Conservation (phyloP, 441 rosid species). For the Gossypium davidsonii region DNA sequence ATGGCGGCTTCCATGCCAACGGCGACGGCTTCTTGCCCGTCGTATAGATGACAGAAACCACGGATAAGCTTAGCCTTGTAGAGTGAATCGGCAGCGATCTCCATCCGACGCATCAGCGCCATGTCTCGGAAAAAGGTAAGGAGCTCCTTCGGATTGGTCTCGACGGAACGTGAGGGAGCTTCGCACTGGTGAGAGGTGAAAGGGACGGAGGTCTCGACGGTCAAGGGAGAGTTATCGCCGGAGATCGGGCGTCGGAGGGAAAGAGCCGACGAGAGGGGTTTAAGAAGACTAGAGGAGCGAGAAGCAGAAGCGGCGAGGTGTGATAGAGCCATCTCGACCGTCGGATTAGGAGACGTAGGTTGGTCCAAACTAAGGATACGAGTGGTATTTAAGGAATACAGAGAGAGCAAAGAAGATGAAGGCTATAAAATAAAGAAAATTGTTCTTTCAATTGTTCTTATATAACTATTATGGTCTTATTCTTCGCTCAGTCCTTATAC, state of each 20-base stretch:
- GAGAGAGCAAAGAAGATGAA: not conserved
- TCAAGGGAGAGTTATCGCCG: conserved; percentile 57
- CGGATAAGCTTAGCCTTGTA: conserved; percentile 94
- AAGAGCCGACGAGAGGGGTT: conserved; percentile 29
- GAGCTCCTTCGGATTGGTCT: conserved; percentile 60
- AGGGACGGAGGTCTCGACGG: conserved; percentile 74
- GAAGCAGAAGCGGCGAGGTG: conserved; percentile 35
- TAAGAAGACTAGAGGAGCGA: conserved; percentile 38
- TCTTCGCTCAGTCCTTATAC: too few species aligned
- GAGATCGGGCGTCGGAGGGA: conserved; percentile 57
- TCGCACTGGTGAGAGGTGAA: conserved; percentile 80
- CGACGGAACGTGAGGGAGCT: conserved; percentile 70
- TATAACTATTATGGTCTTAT: too few species aligned
- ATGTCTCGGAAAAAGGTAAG: conserved; percentile 69
- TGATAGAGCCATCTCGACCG: conserved; percentile 55
- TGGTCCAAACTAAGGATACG: not conserved
- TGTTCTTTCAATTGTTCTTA: too few species aligned
- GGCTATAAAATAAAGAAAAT: not conserved
- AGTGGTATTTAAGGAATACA: too few species aligned
- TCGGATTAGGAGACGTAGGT: not conserved
- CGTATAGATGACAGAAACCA: conserved; percentile 91
- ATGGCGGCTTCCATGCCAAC: conserved; percentile 94
- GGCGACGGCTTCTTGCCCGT: conserved; percentile 90
- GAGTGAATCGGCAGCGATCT: conserved; percentile 91
- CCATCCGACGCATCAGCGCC: conserved; percentile 89